A percentile compares a stretch with the other conserved stretches of the same genome.
Conservation (phyloP, 805 yeast species). For the Ogataea allantospora region DNA sequence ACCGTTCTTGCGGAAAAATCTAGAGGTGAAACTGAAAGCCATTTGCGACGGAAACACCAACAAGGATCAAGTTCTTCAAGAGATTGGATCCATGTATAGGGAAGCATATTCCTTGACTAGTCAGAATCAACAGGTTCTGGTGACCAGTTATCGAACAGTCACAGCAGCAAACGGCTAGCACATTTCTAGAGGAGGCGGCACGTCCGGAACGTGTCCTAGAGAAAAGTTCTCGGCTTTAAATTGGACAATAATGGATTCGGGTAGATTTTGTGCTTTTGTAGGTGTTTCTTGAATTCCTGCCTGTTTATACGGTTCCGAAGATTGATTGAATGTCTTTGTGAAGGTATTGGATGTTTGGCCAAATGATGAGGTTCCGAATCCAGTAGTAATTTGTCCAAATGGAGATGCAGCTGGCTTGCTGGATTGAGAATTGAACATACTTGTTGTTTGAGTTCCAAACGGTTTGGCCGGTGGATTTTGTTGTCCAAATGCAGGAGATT, state of each 20-base stretch:
- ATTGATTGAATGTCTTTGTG: neutral
- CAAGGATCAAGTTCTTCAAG: conserved; percentile 52
- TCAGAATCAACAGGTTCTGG: conserved; percentile 38
- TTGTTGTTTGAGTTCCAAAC: neutral
- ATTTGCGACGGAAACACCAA: conserved; percentile 65
- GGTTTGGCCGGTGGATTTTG: neutral
- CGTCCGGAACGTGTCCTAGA: conserved; percentile 69
- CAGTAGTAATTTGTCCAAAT: conserved; percentile 7
- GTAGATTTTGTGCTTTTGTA: conserved; percentile 37
- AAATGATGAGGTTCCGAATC: neutral
- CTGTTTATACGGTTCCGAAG: conserved; percentile 18
- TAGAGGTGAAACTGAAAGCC: conserved; percentile 64
- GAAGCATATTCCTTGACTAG: conserved; percentile 56
- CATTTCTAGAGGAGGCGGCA: conserved; percentile 62
- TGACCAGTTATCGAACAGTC: conserved; percentile 33
- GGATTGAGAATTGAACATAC: too few species aligned
- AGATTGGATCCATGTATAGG: conserved; percentile 55
- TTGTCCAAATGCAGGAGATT: conserved; percentile 8
- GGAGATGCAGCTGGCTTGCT: conserved; percentile 5
- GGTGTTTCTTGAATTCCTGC: conserved; percentile 23
- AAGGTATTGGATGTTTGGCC: neutral
- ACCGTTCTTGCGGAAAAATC: conserved; percentile 76
- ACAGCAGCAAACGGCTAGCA: conserved; percentile 27
- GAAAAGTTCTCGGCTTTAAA: conserved; percentile 49
- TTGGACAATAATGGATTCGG: conserved; percentile 42